Evolutionary conservation across 1,284 basidiomycete genomes (phyloP), one percentile per base, ranked within the genome.

Genomic region (Sphaerobolus stellatus): DNA sequence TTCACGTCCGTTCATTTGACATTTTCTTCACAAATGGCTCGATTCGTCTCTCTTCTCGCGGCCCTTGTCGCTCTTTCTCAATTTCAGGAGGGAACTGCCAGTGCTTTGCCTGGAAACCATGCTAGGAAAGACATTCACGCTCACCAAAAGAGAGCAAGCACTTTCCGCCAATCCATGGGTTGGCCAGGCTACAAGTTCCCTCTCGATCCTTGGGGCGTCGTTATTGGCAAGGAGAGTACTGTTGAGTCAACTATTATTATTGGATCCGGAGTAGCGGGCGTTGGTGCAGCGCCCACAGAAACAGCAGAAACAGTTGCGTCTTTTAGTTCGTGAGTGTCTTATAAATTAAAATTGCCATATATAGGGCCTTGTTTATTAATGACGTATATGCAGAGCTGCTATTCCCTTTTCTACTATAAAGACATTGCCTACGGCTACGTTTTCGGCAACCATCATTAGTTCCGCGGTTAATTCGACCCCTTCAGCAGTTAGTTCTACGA

Each of bases 181-280:
- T 83, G 76, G 74, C 69, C 75, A 24, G 79, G 79, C 18, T 64
- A 62, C 27, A 66, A 72, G 50, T 80, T 82, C 75, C 77, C 78
- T 58, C 71, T 67, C n/a, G 75, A 82, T 63, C 73, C 71, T 29
- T 84, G 80, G 80, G 81, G 81, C 50, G 52, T 47, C 25, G 63
- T 65, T 34, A 33, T 60, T n/a, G 38, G 49, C 28, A 18, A 52
- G 18, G 16, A 48, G 22, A 28, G 25, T 28, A 31, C 24, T 20
- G 52, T 38, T n/a, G 20, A 33, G 5, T 18, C 38, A 40, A 20
- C 34, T 29, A 44, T 45, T 41, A 38, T 34, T 56, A 4, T 20
- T 18, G 7, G 16, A 14, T 46, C 44, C 13, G 27, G 24, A 20
- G 47, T 6, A 7, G 61, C 71, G 49, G 79, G 81, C 34, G 71